Evolutionary conservation across 805 yeast genomes (phyloP), one percentile per base, ranked within the genome.

Genomic region (Myxozyma monticola): DNA sequence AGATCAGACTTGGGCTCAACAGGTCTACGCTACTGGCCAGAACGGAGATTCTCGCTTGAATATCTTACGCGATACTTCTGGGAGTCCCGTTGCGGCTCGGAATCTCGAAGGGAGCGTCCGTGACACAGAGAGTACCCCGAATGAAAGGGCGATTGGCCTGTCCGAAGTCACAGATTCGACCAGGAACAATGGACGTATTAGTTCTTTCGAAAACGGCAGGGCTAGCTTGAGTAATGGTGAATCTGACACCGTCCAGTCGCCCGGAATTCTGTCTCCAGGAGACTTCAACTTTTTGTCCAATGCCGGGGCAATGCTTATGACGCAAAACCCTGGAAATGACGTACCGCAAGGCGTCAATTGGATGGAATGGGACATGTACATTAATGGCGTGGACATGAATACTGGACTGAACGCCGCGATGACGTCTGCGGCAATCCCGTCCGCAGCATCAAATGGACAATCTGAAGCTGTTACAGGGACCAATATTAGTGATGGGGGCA

Each of bases 361-460:
- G 54, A 47, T 37, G 31, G 56, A 51, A 18, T 51, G 56, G 56
- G 54, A 51, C 28, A 44, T 48, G 53, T 48, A 43, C 24, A 39
- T 51, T 22, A 42, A 43, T 17, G 56, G 56, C 18, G 39, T 51
- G 49, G 52, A 25, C 14, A 10, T 28, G 28, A 35, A 45, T 24
- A 10, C 14, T 9, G 31, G 31, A 28, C n/a, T n/a, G n/a, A n/a
- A n/a, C n/a, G n/a, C n/a, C n/a, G n/a, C n/a, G n/a, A n/a, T n/a
- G n/a, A n/a, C n/a, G n/a, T n/a, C n/a, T n/a, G n/a, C n/a, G n/a
- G n/a, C n/a, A n/a, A n/a, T n/a, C n/a, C n/a, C n/a, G n/a, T n/a
- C n/a, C n/a, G n/a, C n/a, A n/a, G n/a, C n/a, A n/a, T n/a, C n/a
- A n/a, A n/a, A n/a, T n/a, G n/a, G n/a, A n/a, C n/a, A n/a, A n/a